phyloP scores from a whole-genome alignment of 768 basidiomycete genomes.

The Brasilioporus rufonigricans region DNA sequence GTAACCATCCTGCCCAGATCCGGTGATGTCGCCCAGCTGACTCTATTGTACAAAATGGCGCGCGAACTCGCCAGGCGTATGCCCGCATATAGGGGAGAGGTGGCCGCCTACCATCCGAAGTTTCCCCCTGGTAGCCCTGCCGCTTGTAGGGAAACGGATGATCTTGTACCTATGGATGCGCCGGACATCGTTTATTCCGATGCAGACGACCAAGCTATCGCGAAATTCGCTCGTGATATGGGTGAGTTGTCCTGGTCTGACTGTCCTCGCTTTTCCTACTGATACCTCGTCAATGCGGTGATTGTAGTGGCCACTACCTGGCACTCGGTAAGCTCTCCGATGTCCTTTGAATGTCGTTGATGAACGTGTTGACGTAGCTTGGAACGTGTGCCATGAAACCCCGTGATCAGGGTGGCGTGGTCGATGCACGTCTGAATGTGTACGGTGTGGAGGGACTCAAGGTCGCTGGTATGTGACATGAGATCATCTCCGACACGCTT shows the following conservation, averaged over 20 bases:
- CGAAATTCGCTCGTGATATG: slow-evolving; percentile 20
- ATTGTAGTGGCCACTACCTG: slow-evolving; percentile 5
- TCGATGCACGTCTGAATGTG: slow-evolving; percentile 59
- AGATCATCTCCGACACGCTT: no score
- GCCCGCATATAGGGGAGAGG: slow-evolving; percentile 30
- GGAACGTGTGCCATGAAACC: slow-evolving; percentile 74
- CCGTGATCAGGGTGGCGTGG: slow-evolving; percentile 56
- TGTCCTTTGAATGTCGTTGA: not conserved
- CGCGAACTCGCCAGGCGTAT: slow-evolving; percentile 58
- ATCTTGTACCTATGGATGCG: slow-evolving; percentile 23
- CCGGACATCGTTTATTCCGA: slow-evolving; percentile 35
- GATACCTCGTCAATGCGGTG: not conserved
- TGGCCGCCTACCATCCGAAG: slow-evolving; percentile 19
- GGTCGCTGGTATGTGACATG: slow-evolving; percentile 47
- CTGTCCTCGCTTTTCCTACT: not conserved
- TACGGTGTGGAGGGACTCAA: slow-evolving; percentile 60
- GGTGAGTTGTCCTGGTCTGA: slow-evolving; percentile 2
- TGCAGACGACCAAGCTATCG: slow-evolving; percentile 35
- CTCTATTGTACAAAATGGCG: slow-evolving; percentile 49
- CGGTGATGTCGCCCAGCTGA: slow-evolving; percentile 6
- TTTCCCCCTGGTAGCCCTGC: slow-evolving; percentile 33
- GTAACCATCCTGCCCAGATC: not conserved
- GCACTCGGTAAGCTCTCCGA: slow-evolving; percentile 16
- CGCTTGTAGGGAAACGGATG: slow-evolving; percentile 12
- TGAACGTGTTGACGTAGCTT: slow-evolving; percentile 35